A percentile compares a stretch with the other conserved stretches of the same genome.
Conservation (phyloP, 352 stramenopile genomes). For the Pythium periplocum region DNA sequence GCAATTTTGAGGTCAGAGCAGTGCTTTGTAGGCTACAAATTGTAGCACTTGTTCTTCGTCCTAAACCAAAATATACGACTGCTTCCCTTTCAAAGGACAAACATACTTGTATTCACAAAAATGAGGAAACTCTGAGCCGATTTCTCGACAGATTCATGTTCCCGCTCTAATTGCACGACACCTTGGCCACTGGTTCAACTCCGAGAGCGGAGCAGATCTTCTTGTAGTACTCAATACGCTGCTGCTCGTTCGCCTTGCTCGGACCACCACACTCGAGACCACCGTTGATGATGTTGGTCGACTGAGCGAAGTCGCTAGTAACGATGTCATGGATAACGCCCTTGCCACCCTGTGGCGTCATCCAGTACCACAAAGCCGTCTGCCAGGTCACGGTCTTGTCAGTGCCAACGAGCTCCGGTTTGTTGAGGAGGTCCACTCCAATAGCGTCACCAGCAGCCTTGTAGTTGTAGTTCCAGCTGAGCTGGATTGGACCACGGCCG, state of each 20-base stretch:
- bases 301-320: slow-evolving; percentile 23
- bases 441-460: slow-evolving; percentile 27
- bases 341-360: slow-evolving; percentile 23
- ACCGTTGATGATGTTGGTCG: slow-evolving; percentile 47
- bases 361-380: slow-evolving; percentile 54
- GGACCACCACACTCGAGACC: slow-evolving; percentile 32
- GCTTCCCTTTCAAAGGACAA: no score
- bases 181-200: slow-evolving; percentile 2
- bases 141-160: no score
- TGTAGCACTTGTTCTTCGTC: no score
- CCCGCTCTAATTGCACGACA: slow-evolving; percentile 7
- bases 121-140: no score
- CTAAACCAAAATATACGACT: no score
- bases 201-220: slow-evolving; percentile 5
- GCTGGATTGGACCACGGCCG: slow-evolving; percentile 40
- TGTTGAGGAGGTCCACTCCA: slow-evolving; percentile 29
- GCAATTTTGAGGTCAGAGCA: no score
- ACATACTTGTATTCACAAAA: no score
- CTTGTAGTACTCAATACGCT: slow-evolving; percentile 19
- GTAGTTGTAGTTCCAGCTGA: slow-evolving; percentile 62
- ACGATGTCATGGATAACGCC: slow-evolving; percentile 42
- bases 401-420: slow-evolving; percentile 36
- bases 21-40: background rate
- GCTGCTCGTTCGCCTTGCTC: slow-evolving; percentile 33
- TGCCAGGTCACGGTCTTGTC: slow-evolving; percentile 31